Evolutionary conservation across 805 yeast species (phyloP).

Genomic region (Myxozyma neglecta): DNA sequence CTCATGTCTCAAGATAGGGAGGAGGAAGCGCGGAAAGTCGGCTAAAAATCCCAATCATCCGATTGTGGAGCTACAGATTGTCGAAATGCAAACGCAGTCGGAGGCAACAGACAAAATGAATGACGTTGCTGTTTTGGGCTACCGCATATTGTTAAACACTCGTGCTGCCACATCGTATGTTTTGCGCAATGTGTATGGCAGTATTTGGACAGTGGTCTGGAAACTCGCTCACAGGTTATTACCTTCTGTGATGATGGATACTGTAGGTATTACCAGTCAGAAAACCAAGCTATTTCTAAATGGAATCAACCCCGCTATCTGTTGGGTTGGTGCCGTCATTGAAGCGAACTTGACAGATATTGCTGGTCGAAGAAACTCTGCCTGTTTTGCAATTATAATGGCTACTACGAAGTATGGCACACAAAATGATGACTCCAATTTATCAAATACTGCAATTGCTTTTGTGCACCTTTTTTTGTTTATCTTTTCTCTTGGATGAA

Average conservation of each 20-base stretch:
- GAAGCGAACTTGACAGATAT: conserved; percentile 14
- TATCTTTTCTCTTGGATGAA: conserved; percentile 22
- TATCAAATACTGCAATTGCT: conserved; percentile 9
- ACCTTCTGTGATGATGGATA: conserved; percentile 51
- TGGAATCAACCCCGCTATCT: conserved; percentile 52
- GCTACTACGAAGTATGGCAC: conserved; percentile 51
- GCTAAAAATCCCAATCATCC: conserved; percentile 42
- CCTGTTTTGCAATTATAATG: conserved; percentile 45
- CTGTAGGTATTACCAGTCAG: conserved; percentile 53
- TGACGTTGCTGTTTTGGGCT: conserved; percentile 34
- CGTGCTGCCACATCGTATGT: conserved; percentile 47
- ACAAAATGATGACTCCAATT: conserved; percentile 40
- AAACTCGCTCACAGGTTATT: conserved; percentile 47
- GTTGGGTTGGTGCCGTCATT: conserved; percentile 17
- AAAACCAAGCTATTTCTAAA: conserved; percentile 50
- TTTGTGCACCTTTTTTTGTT: conserved; percentile 16
- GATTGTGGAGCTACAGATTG: conserved; percentile 17
- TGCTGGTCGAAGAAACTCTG: conserved; percentile 26
- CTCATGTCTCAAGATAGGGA: conserved; percentile 52
- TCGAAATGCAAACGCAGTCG: conserved; percentile 17
- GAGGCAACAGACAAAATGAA: neutral
- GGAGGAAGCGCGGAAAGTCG: conserved; percentile 55
- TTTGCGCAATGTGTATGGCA: conserved; percentile 42
- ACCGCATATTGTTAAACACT: conserved; percentile 29
- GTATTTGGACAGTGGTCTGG: conserved; percentile 44